Evolutionary conservation across 2,329 filamentous ascomycete genomes (phyloP).

Genomic region (Cadophora luteo-olivacea): DNA sequence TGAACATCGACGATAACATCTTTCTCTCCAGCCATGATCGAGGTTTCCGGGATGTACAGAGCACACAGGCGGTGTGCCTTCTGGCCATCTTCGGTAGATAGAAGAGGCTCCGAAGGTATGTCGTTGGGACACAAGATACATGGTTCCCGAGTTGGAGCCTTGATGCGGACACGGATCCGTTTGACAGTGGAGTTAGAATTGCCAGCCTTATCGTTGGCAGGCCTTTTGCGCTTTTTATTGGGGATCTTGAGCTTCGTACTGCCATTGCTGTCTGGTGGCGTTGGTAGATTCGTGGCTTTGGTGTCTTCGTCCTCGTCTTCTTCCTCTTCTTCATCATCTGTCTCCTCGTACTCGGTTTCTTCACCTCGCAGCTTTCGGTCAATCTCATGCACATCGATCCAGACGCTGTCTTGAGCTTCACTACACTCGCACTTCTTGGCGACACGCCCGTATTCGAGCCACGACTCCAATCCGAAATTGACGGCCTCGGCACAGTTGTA

Average conservation of each 20-base stretch:
- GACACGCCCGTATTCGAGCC: conserved; percentile 93
- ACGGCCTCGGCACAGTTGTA: conserved; percentile 99
- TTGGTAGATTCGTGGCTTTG: conserved; percentile 72
- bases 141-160: conserved; percentile 72
- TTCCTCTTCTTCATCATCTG: conserved; percentile 72
- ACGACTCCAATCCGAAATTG: conserved; percentile 95
- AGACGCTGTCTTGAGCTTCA: conserved; percentile 94
- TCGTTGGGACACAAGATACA: conserved; percentile 95
- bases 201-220: conserved; percentile 52
- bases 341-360: conserved; percentile 82
- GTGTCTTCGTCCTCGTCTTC: conserved; percentile 69
- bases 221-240: conserved; percentile 72
- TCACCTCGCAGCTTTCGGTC: conserved; percentile 93
- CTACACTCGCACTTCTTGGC: conserved; percentile 98
- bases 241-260: conserved; percentile 69
- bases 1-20: conserved; percentile 80
- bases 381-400: conserved; percentile 96
- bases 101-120: conserved; percentile 78
- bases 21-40: conserved; percentile 72
- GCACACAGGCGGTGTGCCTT: conserved; percentile 90
- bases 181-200: conserved; percentile 57
- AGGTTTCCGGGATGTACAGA: conserved; percentile 90
- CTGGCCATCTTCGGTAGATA: conserved; percentile 86
- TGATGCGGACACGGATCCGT: conserved; percentile 78
- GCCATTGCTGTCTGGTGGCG: conserved; percentile 75